Base-by-base conservation (phyloP, 2,329 filamentous ascomycete species). In the Aspergillus latus region DNA sequence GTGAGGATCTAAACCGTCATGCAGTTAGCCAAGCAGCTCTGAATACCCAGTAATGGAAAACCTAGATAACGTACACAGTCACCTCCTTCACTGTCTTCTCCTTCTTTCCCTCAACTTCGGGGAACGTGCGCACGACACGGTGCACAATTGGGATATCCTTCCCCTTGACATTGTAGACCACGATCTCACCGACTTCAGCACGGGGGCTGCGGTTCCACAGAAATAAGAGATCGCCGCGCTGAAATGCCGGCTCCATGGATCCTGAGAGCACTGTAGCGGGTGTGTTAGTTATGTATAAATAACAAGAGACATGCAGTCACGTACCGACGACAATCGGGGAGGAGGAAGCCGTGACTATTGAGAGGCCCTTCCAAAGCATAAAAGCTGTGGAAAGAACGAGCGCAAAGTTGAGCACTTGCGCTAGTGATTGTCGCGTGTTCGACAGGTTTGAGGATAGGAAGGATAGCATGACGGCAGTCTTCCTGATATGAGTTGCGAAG, bases 101-200 rank as follows among this genome's bases (percentile, higher is more conserved):
- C 58, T 68, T 72, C 11, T 68, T 72, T 10, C 58, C 66, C 52
- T 72, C 69, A 8, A 74, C 63, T 57, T 84, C 83, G 1, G 72
- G 71, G 73, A 84, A 87, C 62, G 81, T 80, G 76, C 92, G 84
- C 53, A 97, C 88, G 8, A 97, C 84, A 49, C 94, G 82, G 78
- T 99, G 94, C 64, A 99, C 94, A 74, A 99, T 99, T 30, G 94
- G 94, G 62, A 99, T 97, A 63, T 96, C 90, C 80, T 97, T 99
- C 56, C 88, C 92, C 72, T 86, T 84, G 52, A 96, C 89, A 70
- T 96, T 96, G 76, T 89, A 90, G 47, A 90, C 87, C 63, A 90
- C 88, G 59, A 89, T 81, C 74, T 90, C 88, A 15, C 88, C 88
- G 45, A 90, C 78, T 66, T 88, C 82, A 1, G 86, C 87, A 43